Evolutionary conservation across 345 rosid genomes (phyloP).

Genomic region (Microcos paniculata): DNA sequence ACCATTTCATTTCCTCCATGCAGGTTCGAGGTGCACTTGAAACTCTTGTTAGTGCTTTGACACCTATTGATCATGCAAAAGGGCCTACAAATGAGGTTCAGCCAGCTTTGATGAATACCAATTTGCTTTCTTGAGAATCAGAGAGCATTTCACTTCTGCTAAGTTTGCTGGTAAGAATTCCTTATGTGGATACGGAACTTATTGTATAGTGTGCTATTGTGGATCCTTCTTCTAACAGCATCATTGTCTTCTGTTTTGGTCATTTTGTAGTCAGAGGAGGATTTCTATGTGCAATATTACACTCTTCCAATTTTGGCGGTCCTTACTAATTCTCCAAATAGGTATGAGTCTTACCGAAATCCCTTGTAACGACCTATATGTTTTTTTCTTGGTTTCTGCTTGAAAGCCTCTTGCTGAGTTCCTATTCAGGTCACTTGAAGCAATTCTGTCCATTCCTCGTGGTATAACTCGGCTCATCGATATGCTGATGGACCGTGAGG

Average conservation of each 20-base stretch:
- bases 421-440: conserved; percentile 95
- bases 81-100: conserved; percentile 74
- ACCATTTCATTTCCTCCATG: conserved; percentile 5
- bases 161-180: conserved; percentile 77
- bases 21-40: conserved; percentile 95
- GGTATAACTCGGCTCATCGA: conserved; percentile 98
- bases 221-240: not conserved
- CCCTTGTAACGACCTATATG: not conserved
- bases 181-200: not conserved
- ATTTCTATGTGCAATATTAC: conserved; percentile 90
- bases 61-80: conserved; percentile 79
- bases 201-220: not conserved
- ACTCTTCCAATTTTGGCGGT: conserved; percentile 94
- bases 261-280: conserved; percentile 83
- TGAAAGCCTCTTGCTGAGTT: conserved; percentile 38
- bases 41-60: conserved; percentile 87
- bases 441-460: conserved; percentile 92
- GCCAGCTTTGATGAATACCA: conserved; percentile 93
- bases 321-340: conserved; percentile 82
- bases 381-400: conserved; percentile 22
- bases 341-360: conserved; percentile 46
- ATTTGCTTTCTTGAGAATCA: conserved; percentile 88
- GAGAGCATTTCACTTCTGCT: conserved; percentile 92
- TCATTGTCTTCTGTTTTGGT: not conserved
- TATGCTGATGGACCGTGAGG: conserved; percentile 99